Conservation (phyloP, 345 rosid species). For the Bruguiera parviflora region DNA sequence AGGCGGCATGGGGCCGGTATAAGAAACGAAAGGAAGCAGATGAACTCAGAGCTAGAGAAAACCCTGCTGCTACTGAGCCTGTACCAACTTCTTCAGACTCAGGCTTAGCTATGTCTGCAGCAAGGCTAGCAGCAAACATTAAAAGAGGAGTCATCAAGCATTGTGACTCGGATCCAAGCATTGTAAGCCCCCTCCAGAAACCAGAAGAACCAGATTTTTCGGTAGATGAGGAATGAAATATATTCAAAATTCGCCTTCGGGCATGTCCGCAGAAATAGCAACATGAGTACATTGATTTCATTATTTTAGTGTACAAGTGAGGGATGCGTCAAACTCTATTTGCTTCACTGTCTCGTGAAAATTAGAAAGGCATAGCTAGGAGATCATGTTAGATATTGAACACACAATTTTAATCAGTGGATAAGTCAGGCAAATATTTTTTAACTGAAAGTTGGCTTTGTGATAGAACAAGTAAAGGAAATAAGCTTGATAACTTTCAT, state of each 20-base stretch:
- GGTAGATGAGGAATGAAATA: slow-evolving; percentile 42
- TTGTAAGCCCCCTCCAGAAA: slow-evolving; percentile 51
- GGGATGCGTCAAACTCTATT: not conserved
- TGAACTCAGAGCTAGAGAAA: slow-evolving; percentile 48
- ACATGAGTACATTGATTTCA: slow-evolving; percentile 10
- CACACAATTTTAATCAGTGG: not conserved
- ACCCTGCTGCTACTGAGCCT: slow-evolving; percentile 16
- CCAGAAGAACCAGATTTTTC: slow-evolving; percentile 86
- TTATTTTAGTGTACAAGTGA: not conserved
- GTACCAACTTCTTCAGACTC: slow-evolving; percentile 14
- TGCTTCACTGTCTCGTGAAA: not conserved
- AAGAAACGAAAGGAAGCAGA: slow-evolving; percentile 56
- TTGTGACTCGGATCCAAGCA: slow-evolving; percentile 44
- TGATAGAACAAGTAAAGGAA: too few species aligned
- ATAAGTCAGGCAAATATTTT: too few species aligned
- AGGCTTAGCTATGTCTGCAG: slow-evolving; percentile 29
- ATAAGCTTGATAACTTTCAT: too few species aligned
- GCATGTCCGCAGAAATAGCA: slow-evolving; percentile 1
- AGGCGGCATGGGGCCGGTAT: slow-evolving; percentile 73
- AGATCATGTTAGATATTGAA: not conserved
- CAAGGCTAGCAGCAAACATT: slow-evolving; percentile 37
- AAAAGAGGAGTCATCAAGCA: slow-evolving; percentile 34
- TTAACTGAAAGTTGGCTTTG: too few species aligned
- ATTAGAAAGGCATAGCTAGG: slow-evolving; percentile 1
- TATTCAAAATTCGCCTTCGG: not conserved